A percentile compares a stretch with the other conserved stretches of the same genome.
These are phyloP conservation scores for Globisporangium nagaii DNA, from an alignment of 352 stramenopile genomes.

Conservation along the genomic window DNA sequence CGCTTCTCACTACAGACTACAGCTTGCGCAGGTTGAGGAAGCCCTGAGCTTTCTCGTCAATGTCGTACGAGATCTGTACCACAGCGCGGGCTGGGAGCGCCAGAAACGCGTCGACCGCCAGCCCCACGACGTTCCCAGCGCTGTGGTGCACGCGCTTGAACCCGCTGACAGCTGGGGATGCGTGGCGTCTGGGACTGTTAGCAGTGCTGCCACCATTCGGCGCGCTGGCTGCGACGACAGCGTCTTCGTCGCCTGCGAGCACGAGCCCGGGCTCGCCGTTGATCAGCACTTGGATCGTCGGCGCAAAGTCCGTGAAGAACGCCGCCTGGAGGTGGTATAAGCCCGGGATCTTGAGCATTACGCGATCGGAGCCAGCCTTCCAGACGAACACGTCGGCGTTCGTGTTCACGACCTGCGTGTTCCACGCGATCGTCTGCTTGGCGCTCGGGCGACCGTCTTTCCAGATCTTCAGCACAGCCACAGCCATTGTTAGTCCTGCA, in stretches of 20 bases:
- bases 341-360: constrained; percentile 46
- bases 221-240: neutral
- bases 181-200: neutral
- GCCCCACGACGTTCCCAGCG: constrained; percentile 45
- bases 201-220: neutral
- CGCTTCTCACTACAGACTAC: constrained; percentile 11
- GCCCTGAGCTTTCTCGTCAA: constrained; percentile 60
- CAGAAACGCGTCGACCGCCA: constrained; percentile 50
- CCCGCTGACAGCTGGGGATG: neutral
- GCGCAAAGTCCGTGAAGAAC: constrained; percentile 61
- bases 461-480: constrained; percentile 44
- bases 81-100: constrained; percentile 43
- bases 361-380: constrained; percentile 39
- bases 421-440: constrained; percentile 62
- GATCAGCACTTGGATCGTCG: constrained; percentile 47
- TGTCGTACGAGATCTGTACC: constrained; percentile 53
- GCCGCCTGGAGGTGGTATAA: constrained; percentile 66
- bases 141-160: constrained; percentile 43
- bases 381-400: constrained; percentile 64
- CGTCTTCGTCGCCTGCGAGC: neutral
- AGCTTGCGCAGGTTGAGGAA: constrained; percentile 75
- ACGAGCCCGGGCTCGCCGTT: constrained; percentile 52
- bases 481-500: neutral
- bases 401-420: constrained; percentile 62
- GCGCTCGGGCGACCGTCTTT: constrained; percentile 44